These are phyloP conservation scores for Theileria annulata DNA, from an alignment of 169 alveolate species.

Conservation along the genomic window DNA sequence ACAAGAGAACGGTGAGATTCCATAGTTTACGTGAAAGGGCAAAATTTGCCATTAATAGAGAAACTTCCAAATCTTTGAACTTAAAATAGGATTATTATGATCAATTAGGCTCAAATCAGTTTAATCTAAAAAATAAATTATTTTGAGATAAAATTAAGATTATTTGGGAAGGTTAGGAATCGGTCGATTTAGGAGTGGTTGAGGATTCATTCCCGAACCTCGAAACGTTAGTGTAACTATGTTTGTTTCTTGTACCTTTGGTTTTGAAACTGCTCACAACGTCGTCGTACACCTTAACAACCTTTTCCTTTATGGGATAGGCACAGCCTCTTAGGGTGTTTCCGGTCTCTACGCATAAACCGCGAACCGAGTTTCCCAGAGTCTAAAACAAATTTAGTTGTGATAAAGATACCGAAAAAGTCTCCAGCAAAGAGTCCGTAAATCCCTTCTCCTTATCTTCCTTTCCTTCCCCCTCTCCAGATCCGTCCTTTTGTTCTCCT, in stretches of 20 bases:
- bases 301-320: slow-evolving; percentile 58
- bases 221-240: slow-evolving; percentile 19
- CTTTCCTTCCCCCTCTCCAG: slow-evolving; percentile 22
- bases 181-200: slow-evolving; percentile 9
- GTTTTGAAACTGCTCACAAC: slow-evolving; percentile 36
- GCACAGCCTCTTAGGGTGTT: slow-evolving; percentile 47
- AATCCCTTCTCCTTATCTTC: slow-evolving; percentile 39
- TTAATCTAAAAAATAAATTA: background rate
- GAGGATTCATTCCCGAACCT: slow-evolving; percentile 62
- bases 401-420: slow-evolving; percentile 37
- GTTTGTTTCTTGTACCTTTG: slow-evolving; percentile 47
- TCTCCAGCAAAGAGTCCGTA: slow-evolving; percentile 54
- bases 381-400: slow-evolving; percentile 23
- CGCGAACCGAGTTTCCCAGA: slow-evolving; percentile 40
- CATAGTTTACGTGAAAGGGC: background rate
- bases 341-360: slow-evolving; percentile 50
- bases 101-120: background rate
- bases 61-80: background rate
- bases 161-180: background rate
- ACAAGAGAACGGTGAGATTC: background rate
- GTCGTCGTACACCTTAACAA: slow-evolving; percentile 50
- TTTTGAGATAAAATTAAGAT: background rate
- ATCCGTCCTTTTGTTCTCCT: slow-evolving; percentile 29
- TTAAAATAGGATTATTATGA: no score
- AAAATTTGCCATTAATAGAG: background rate